phyloP scores from a whole-genome alignment of 768 basidiomycete genomes.

The Coprinellus aureogranulatus region DNA sequence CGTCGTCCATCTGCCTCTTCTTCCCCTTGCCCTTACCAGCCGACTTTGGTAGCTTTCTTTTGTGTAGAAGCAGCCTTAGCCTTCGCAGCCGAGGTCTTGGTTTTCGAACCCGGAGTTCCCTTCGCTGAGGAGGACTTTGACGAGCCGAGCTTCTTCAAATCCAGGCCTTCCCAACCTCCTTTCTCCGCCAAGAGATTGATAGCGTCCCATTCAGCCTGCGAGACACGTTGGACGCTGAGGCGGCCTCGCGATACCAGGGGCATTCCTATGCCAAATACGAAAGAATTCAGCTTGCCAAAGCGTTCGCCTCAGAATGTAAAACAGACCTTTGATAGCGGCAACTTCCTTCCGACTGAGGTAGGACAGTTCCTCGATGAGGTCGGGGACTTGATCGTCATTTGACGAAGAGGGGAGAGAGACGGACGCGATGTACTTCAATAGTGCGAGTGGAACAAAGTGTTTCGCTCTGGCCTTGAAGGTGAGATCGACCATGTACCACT shows the following conservation, averaged over 20 bases:
- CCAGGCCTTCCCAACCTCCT: conserved; percentile 74
- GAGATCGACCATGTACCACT: conserved; percentile 92
- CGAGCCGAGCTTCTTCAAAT: conserved; percentile 26
- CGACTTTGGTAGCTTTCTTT: neutral
- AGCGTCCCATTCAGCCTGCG: conserved; percentile 60
- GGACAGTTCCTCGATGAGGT: conserved; percentile 51
- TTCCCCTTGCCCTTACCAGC: neutral
- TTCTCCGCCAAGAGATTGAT: conserved; percentile 58
- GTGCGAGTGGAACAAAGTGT: conserved; percentile 75
- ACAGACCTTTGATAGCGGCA: conserved; percentile 60
- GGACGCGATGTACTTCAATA: conserved; percentile 66
- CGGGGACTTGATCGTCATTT: conserved; percentile 14
- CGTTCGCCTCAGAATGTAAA: neutral
- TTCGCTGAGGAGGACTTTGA: neutral
- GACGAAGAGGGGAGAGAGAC: conserved; percentile 2
- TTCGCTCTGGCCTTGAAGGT: conserved; percentile 61
- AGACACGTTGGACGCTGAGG: conserved; percentile 84
- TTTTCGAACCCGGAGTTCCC: neutral
- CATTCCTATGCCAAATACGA: conserved; percentile 50
- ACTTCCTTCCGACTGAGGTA: conserved; percentile 68
- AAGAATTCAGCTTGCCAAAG: too few relatives aligned
- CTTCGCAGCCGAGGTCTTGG: neutral
- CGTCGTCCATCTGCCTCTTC: neutral
- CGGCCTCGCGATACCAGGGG: conserved; percentile 76
- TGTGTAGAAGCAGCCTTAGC: neutral